These are phyloP conservation scores for Ophidiomyces ophidiicola DNA, from an alignment of 2,329 filamentous ascomycete species.

Conservation along the genomic window DNA sequence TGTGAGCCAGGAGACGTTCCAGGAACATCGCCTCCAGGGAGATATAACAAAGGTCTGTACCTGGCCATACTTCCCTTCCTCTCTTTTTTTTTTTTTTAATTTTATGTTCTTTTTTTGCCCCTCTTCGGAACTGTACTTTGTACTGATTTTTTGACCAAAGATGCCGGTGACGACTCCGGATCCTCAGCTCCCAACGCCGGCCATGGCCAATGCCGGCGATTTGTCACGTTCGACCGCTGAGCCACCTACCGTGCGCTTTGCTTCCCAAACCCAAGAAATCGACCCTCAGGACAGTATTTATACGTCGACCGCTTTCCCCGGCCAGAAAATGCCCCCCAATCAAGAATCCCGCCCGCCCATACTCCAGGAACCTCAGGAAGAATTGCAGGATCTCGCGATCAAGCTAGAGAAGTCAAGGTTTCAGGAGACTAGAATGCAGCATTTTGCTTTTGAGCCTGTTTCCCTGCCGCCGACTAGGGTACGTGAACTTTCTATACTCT, in stretches of 20 bases:
- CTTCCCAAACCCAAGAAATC: slow-evolving; percentile 59
- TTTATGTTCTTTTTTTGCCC: slow-evolving; percentile 5
- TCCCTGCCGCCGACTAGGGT: slow-evolving; percentile 55
- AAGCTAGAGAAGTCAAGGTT: slow-evolving; percentile 61
- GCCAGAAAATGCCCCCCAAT: slow-evolving; percentile 15
- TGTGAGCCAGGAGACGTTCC: slow-evolving; percentile 1
- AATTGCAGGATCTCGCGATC: slow-evolving; percentile 59
- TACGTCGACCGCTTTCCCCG: slow-evolving; percentile 18
- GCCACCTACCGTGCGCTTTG: slow-evolving; percentile 53
- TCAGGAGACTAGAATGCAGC: slow-evolving; percentile 71
- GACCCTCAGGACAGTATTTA: slow-evolving; percentile 35
- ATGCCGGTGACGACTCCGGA: slow-evolving; percentile 1
- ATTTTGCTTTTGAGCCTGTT: slow-evolving; percentile 80
- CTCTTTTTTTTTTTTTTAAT: slow-evolving; percentile 9
- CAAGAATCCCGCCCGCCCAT: not conserved
- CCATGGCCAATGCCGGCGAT: slow-evolving; percentile 9
- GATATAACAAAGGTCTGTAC: slow-evolving; percentile 1
- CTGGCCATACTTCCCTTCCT: not conserved
- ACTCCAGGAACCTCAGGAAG: slow-evolving; percentile 40
- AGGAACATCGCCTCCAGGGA: not conserved
- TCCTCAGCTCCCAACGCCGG: slow-evolving; percentile 1
- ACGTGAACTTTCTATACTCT: slow-evolving; percentile 22
- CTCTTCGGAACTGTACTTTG: no score
- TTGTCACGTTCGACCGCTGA: not conserved
- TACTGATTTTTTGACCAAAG: not conserved